Evolutionary conservation across 306 rosid genomes (phyloP), one percentile per base, ranked within the genome.

Genomic region (Rosa multiflora): DNA sequence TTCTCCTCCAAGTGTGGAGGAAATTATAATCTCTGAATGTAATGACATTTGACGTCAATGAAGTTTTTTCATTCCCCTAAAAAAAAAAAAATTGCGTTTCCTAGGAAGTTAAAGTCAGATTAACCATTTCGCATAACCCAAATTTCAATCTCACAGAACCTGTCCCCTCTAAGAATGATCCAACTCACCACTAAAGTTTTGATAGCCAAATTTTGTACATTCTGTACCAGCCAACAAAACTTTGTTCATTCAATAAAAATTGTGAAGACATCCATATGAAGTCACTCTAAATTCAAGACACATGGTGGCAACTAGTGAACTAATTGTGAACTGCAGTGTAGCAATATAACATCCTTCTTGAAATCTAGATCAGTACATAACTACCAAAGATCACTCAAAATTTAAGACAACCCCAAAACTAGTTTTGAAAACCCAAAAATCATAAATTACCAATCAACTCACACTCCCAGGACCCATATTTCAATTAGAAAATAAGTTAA

Each of bases 81-180:
- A n/a, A n/a, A n/a, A n/a, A n/a, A n/a, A n/a, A n/a, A n/a, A n/a
- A n/a, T n/a, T 56, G 32, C 37, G 58, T 20, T 40, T 70, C 79
- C 83, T 81, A 86, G 44, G 71, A 70, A 74, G 74, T 59, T 78
- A 70, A 66, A 58, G 76, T 83, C 85, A 85, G 68, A 79, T 80
- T 52, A 75, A 72, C 69, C 80, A 51, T 52, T 29, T 29, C 32
- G 32, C 32, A 29, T 29, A 29, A 29, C 32, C 32, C 32, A 29
- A 2, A 29, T 29, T 29, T 29, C 2, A 29, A 29, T 52, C 78
- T 76, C 76, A 81, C 73, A 76, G 68, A 76, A n/a, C 44, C 51
- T 52, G 63, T 29, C 83, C 77, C 67, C 32, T 29, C 32, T 29
- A 29, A 29, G 32, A 52, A 64, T 75, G 40, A 42, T 67, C 63